Conservation (phyloP, 192 early-diverging fungal species). For the Backusella sp. region DNA sequence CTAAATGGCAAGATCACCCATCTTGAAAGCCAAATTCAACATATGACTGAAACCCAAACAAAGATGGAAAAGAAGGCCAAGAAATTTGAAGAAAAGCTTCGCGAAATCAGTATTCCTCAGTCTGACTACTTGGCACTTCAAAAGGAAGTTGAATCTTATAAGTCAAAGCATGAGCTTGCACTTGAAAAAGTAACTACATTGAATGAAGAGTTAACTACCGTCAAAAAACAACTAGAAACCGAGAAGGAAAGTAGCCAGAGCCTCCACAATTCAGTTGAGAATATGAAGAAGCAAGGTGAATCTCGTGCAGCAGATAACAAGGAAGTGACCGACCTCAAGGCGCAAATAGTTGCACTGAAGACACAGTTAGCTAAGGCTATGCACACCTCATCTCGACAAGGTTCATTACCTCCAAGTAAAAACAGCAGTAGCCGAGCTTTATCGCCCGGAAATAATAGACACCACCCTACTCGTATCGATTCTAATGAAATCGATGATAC, state of each 20-base stretch:
- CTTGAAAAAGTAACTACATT: slow-evolving; percentile 52
- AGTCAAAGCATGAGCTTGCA: slow-evolving; percentile 58
- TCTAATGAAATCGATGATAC: not conserved
- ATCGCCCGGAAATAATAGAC: not conserved
- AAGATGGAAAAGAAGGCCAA: slow-evolving; percentile 62
- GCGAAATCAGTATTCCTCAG: slow-evolving; percentile 47
- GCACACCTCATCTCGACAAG: slow-evolving; percentile 41
- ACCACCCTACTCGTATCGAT: not conserved
- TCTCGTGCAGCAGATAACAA: slow-evolving; percentile 38
- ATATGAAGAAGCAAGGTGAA: slow-evolving; percentile 53
- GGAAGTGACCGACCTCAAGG: slow-evolving; percentile 62
- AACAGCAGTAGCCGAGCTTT: not conserved
- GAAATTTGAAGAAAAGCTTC: slow-evolving; percentile 42
- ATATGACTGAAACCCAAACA: slow-evolving; percentile 72
- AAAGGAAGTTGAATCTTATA: slow-evolving; percentile 54
- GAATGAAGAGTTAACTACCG: slow-evolving; percentile 60
- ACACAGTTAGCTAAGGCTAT: slow-evolving; percentile 71
- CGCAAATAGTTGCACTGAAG: slow-evolving; percentile 72
- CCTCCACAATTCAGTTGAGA: slow-evolving; percentile 47
- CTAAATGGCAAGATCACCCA: slow-evolving; percentile 54
- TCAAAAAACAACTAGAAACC: slow-evolving; percentile 46
- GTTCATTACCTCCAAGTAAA: not conserved
- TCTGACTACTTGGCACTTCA: slow-evolving; percentile 52
- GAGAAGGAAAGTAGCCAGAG: slow-evolving; percentile 69
- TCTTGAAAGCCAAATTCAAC: slow-evolving; percentile 63